A percentile compares a stretch with the other conserved stretches of the same genome.
These are phyloP conservation scores for Colletotrichum orchidophilum DNA, from an alignment of 2,329 filamentous ascomycete genomes.

Conservation along the genomic window DNA sequence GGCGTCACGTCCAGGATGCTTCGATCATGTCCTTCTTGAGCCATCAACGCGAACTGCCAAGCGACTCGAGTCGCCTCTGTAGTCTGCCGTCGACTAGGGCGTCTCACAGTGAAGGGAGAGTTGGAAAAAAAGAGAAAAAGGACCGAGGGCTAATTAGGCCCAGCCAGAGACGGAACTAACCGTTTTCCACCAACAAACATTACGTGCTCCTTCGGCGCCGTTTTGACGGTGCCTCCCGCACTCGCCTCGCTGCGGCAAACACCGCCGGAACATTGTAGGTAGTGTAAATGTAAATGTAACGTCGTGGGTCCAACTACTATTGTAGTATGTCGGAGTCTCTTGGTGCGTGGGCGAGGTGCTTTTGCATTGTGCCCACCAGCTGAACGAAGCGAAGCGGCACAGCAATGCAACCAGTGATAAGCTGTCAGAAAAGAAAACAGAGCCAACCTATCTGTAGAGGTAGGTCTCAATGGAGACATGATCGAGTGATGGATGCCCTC, in stretches of 20 bases:
- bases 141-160: background rate
- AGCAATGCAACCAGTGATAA: background rate
- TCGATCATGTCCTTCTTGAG: constrained; percentile 6
- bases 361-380: background rate
- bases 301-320: background rate
- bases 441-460: background rate
- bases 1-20: constrained; percentile 7
- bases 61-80: background rate
- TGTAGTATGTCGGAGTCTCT: too few relatives aligned
- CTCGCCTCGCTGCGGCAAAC: background rate
- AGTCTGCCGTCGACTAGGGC: constrained; percentile 9
- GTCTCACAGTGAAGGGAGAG: background rate
- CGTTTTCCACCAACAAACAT: constrained; percentile 8
- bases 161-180: background rate
- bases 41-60: background rate
- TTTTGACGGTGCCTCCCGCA: background rate
- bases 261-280: background rate
- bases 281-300: too few relatives aligned
- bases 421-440: background rate
- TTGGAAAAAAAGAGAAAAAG: background rate
- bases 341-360: background rate
- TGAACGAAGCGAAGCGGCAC: background rate
- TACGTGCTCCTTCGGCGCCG: constrained; percentile 4
- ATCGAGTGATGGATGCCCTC: background rate
- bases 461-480: background rate